Conservation (phyloP, 257 asterid species). For the Petunia axillaris region DNA sequence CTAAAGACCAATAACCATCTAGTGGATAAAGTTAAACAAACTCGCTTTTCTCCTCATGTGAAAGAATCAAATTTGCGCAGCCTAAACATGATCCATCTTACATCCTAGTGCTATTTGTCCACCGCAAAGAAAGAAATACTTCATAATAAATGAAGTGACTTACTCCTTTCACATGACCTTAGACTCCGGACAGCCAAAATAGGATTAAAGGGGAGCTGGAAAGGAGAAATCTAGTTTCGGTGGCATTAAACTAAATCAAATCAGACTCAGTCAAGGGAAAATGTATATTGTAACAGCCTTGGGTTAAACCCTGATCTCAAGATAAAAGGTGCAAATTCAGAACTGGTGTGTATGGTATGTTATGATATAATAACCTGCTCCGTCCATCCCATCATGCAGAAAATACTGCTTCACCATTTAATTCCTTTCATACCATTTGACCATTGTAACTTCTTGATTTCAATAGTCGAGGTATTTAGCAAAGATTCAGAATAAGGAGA, state of each 20-base stretch:
- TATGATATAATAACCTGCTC: not conserved
- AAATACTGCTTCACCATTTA: not conserved
- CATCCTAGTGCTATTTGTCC: conserved; percentile 7
- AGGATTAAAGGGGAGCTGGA: not conserved
- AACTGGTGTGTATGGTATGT: not conserved
- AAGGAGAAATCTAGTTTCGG: not conserved
- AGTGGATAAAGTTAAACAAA: not conserved
- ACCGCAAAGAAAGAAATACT: not conserved
- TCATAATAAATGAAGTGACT: not conserved
- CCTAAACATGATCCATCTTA: not conserved
- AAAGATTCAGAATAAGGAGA: not conserved
- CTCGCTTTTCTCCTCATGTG: not conserved
- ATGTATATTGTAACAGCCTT: not conserved
- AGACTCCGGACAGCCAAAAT: not conserved
- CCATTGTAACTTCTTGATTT: not conserved
- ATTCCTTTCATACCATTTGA: not conserved
- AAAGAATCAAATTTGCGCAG: not conserved
- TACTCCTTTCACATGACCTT: not conserved
- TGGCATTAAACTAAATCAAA: not conserved
- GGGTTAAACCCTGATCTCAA: not conserved
- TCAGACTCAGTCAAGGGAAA: not conserved
- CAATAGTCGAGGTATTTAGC: not conserved
- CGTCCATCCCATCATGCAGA: not conserved
- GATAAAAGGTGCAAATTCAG: not conserved
- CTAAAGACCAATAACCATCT: not conserved